phyloP scores from a whole-genome alignment of 2,329 filamentous ascomycete genomes.

The Colletotrichum sp. region DNA sequence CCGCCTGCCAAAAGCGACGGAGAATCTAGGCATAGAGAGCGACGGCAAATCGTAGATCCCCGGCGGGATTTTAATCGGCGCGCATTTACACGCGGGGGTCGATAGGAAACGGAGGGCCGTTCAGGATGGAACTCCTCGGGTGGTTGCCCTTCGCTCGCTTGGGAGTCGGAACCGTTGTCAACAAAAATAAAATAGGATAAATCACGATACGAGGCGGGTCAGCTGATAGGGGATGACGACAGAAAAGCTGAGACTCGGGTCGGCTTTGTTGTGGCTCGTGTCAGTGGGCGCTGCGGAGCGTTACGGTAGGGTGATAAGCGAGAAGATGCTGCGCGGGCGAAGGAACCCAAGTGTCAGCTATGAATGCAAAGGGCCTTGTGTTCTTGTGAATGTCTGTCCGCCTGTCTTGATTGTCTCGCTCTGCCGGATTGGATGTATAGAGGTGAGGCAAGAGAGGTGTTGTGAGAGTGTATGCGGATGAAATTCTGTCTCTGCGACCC shows the following conservation, averaged over 20 bases:
- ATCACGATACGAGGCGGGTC: slow-evolving; percentile 19
- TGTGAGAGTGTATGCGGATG: background rate
- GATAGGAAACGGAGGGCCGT: background rate
- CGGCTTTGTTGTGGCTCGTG: slow-evolving; percentile 20
- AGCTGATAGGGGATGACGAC: slow-evolving; percentile 21
- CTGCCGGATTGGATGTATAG: background rate
- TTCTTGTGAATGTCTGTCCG: background rate
- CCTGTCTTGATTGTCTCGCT: background rate
- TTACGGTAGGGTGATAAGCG: slow-evolving; percentile 1
- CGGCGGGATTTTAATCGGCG: background rate
- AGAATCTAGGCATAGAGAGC: slow-evolving; percentile 67
- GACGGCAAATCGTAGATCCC: slow-evolving; percentile 26
- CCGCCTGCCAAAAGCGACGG: slow-evolving; percentile 63
- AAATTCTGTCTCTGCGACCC: slow-evolving; percentile 5
- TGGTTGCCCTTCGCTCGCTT: background rate
- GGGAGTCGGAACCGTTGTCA: background rate
- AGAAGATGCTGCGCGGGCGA: slow-evolving; percentile 6
- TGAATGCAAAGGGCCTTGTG: background rate
- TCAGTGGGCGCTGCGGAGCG: slow-evolving; percentile 15
- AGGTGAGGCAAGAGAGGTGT: background rate
- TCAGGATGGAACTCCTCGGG: background rate
- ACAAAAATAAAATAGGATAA: background rate
- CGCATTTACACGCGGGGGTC: background rate
- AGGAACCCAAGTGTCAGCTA: slow-evolving; percentile 8
- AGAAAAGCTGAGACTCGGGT: slow-evolving; percentile 18